Base-by-base conservation (phyloP, 2,329 filamentous ascomycete species). In the Nemania serpens region DNA sequence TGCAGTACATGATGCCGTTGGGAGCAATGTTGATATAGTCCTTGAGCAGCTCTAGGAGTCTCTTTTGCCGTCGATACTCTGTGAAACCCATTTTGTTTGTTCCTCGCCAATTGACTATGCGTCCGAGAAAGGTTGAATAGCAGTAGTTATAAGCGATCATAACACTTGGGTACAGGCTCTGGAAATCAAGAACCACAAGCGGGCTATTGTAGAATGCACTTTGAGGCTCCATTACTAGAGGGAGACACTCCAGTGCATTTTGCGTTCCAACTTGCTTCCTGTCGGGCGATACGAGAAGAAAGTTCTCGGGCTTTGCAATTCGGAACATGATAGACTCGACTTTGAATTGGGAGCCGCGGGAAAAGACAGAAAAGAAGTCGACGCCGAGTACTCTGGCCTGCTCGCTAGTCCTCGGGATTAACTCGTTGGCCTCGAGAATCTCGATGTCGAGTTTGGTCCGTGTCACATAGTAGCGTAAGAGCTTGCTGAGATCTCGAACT, bases 131-230 rank as follows among this genome's bases (percentile, higher is more conserved):
- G 0, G 95, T 99, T 0, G 95, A 98, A 73, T 99, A 99, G 78
- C 95, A 99, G 73, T 97, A 95, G 71, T 99, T 99, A 79, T 99
- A 98, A 0, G 95, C 95, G 72, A 99, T 98, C 93, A 99, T 97
- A 62, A 98, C 89, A 75, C 93, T 97, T 0, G 95, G 95, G 67
- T 99, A 99, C 49, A 99, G 78, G 61, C 92, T 96, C 72, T 98
- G 94, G 65, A 99, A 99, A 75, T 99, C 95, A 6, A 99, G 81
- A 0, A 99, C 95, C 3, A 99, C 74, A 0, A 99, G 74, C 0
- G 95, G 95, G 63, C 91, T 95, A 58, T 82, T 92, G 76, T 99
- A 99, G 72, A 99, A 97, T 6, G 88, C 91, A 67, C 93, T 97
- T 70, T 95, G 92, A 0, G 95, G 95, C 71, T 99, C 95, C 93